Evolutionary conservation across 352 stramenopile species (phyloP).

Genomic region (Pythium angustatum): DNA sequence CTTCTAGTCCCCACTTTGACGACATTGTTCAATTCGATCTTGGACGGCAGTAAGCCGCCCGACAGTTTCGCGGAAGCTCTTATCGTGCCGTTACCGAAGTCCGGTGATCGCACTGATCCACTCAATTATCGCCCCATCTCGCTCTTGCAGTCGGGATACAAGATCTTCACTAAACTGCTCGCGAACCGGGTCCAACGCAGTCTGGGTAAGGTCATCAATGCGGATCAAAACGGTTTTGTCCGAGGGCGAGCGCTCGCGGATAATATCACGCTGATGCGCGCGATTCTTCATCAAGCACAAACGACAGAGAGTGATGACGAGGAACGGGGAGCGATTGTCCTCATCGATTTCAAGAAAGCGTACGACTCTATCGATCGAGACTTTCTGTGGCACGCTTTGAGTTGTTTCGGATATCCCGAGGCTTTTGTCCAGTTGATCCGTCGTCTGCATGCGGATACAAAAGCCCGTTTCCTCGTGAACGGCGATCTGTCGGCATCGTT

Average conservation of each 20-base stretch:
- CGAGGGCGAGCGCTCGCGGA: neutral
- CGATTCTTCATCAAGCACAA: neutral
- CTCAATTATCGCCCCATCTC: conserved; percentile 30
- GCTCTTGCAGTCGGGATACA: conserved; percentile 20
- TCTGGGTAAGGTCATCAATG: conserved; percentile 9
- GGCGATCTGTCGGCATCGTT: neutral
- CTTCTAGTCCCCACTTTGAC: neutral
- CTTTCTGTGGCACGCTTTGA: conserved; percentile 1
- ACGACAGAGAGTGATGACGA: conserved; percentile 8
- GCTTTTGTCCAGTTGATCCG: conserved; percentile 14
- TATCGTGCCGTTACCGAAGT: conserved; percentile 27
- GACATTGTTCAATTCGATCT: neutral
- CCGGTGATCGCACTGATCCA: conserved; percentile 18
- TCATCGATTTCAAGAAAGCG: neutral
- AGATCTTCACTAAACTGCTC: conserved; percentile 26
- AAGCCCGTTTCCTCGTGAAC: conserved; percentile 15
- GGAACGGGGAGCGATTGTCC: neutral
- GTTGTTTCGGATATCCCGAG: neutral
- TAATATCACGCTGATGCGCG: conserved; percentile 4
- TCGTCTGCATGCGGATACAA: conserved; percentile 10
- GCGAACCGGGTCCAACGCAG: conserved; percentile 3
- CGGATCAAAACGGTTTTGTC: conserved; percentile 29
- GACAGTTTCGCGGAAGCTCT: conserved; percentile 1
- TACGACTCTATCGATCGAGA: conserved; percentile 26
- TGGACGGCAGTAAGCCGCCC: neutral